These are phyloP conservation scores for Paraleonurus japonicus DNA, from an alignment of 257 asterid genomes.

Conservation along the genomic window DNA sequence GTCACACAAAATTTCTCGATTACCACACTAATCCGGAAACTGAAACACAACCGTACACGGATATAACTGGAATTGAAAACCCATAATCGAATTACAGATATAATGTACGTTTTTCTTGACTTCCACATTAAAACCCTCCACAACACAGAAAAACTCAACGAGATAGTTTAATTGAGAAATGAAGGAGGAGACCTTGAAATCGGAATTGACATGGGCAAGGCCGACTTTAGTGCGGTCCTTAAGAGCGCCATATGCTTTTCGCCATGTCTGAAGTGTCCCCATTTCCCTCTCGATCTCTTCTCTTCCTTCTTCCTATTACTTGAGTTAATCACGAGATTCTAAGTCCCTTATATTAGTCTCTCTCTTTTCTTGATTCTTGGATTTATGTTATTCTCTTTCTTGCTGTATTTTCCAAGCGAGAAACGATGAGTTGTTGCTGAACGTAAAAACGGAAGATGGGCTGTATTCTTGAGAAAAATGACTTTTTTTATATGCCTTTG, in stretches of 20 bases:
- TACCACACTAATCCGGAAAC: constrained; percentile 11
- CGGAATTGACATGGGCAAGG: constrained; percentile 91
- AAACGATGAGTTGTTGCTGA: constrained; percentile 22
- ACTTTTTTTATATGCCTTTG: constrained; percentile 7
- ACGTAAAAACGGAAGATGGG: constrained; percentile 17
- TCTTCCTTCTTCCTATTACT: constrained; percentile 2
- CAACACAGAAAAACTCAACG: not conserved
- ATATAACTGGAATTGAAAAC: constrained; percentile 11
- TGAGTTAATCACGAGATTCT: not conserved
- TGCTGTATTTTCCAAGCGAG: constrained; percentile 3
- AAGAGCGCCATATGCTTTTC: constrained; percentile 85
- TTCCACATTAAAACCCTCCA: not conserved
- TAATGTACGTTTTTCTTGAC: not conserved
- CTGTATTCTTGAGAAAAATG: not conserved
- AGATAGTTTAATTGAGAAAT: not conserved
- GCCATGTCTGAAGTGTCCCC: constrained; percentile 78
- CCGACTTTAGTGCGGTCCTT: constrained; percentile 90
- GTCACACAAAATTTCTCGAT: not conserved
- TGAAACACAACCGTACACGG: constrained; percentile 6
- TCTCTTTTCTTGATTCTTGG: not conserved
- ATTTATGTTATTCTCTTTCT: not conserved
- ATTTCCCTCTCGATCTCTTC: constrained; percentile 35
- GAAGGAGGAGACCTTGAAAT: constrained; percentile 64
- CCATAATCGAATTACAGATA: constrained; percentile 5
- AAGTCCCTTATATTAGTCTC: not conserved